Percentiles rank a stretch among this genome's conserved stretches.
phyloP scores from a whole-genome alignment of 192 early-diverging fungal genomes.

The Neocallimastix lanati region DNA sequence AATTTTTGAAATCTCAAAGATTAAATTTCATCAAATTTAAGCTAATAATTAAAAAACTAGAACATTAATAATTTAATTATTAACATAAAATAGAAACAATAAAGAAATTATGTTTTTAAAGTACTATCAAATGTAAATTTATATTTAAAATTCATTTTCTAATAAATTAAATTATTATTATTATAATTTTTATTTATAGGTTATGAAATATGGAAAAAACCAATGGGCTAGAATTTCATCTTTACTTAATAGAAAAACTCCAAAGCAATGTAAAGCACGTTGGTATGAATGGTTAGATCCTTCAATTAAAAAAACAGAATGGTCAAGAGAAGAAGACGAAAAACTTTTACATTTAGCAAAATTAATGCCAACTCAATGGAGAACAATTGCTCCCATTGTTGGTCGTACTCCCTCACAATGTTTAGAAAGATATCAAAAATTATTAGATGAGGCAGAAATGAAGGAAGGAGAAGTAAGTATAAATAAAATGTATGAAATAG shows the following conservation, averaged over 20 bases:
- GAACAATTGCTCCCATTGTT: conserved; percentile 95
- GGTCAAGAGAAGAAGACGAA: conserved; percentile 97
- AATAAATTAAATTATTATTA: no score
- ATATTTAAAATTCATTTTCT: no score
- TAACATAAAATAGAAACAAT: no score
- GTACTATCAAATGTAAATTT: no score
- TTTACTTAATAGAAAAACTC: conserved; percentile 79
- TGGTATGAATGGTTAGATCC: conserved; percentile 99
- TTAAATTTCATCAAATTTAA: no score
- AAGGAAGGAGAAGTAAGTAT: conserved; percentile 34
- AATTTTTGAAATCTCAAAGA: no score
- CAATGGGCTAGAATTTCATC: conserved; percentile 98
- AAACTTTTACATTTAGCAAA: conserved; percentile 92
- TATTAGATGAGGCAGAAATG: conserved; percentile 90
- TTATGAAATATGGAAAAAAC: conserved; percentile 65
- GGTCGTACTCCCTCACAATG: conserved; percentile 92
- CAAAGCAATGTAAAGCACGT: conserved; percentile 97
- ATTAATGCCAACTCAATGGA: conserved; percentile 98
- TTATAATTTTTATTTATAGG: not conserved
- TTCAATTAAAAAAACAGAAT: conserved; percentile 96
- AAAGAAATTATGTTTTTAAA: no score
- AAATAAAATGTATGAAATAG: not conserved
- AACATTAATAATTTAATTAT: no score
- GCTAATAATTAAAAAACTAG: no score
- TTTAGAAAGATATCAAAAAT: conserved; percentile 81